phyloP scores from a whole-genome alignment of 2,329 filamentous ascomycete species.

The Aphanocladium album region DNA sequence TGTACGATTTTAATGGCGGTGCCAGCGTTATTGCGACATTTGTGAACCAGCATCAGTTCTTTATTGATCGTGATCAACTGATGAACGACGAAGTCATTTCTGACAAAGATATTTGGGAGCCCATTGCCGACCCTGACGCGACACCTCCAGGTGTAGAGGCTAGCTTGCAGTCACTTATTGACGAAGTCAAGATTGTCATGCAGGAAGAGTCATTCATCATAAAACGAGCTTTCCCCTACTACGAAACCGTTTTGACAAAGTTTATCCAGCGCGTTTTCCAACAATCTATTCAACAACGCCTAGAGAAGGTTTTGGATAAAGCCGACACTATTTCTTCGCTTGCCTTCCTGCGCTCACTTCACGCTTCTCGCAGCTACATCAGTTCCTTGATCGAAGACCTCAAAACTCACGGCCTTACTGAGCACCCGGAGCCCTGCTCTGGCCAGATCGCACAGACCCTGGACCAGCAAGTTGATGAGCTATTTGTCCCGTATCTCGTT shows the following conservation, averaged over 20 bases:
- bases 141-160: constrained; percentile 89
- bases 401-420: constrained; percentile 89
- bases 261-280: constrained; percentile 97
- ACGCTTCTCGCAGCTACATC: constrained; percentile 87
- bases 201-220: constrained; percentile 98
- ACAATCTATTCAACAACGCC: constrained; percentile 91
- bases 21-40: constrained; percentile 93
- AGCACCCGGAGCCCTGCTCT: constrained; percentile 88
- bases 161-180: constrained; percentile 83
- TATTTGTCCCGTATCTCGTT: constrained; percentile 67
- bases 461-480: constrained; percentile 70
- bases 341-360: constrained; percentile 83
- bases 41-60: constrained; percentile 99
- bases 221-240: constrained; percentile 91
- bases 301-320: constrained; percentile 95
- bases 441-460: constrained; percentile 75
- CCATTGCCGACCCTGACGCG: constrained; percentile 86
- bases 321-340: constrained; percentile 86
- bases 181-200: constrained; percentile 92
- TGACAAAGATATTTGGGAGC: constrained; percentile 79
- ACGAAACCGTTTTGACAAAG: constrained; percentile 86
- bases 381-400: constrained; percentile 83
- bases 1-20: constrained; percentile 94
- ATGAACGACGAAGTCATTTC: constrained; percentile 78
- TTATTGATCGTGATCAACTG: constrained; percentile 91